phyloP scores from a whole-genome alignment of 2,329 filamentous ascomycete genomes.

The Penicillium hordei region DNA sequence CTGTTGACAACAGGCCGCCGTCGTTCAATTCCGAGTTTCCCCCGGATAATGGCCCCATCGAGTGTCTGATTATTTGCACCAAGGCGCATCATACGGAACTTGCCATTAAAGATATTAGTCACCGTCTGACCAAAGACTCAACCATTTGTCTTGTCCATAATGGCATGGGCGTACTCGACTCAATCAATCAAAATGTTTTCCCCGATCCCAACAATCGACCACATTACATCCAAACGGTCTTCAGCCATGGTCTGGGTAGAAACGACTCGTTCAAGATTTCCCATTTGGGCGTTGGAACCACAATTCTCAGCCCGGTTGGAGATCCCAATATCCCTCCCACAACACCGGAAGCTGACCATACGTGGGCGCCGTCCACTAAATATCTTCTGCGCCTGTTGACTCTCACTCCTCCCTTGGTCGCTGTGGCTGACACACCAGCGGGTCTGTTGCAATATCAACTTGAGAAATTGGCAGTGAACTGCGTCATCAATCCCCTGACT shows the following conservation, averaged over 20 bases:
- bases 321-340: slow-evolving; percentile 16
- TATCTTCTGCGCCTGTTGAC: slow-evolving; percentile 67
- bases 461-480: slow-evolving; percentile 72
- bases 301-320: slow-evolving; percentile 55
- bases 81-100: slow-evolving; percentile 70
- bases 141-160: slow-evolving; percentile 77
- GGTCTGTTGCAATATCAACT: slow-evolving; percentile 73
- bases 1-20: slow-evolving; percentile 15
- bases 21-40: neutral
- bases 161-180: slow-evolving; percentile 80
- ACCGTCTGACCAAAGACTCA: slow-evolving; percentile 65
- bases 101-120: slow-evolving; percentile 64
- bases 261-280: slow-evolving; percentile 53
- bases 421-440: slow-evolving; percentile 57
- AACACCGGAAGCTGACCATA: slow-evolving; percentile 25
- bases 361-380: slow-evolving; percentile 46
- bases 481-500: slow-evolving; percentile 77
- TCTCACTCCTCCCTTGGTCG: slow-evolving; percentile 61
- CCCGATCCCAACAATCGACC: slow-evolving; percentile 65
- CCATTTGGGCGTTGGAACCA: slow-evolving; percentile 61
- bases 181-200: slow-evolving; percentile 71
- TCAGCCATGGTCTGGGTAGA: slow-evolving; percentile 58
- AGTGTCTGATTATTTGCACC: slow-evolving; percentile 73
- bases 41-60: slow-evolving; percentile 56
- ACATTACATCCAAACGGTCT: slow-evolving; percentile 71